Percentiles rank a stretch among this genome's conserved stretches.
Evolutionary conservation across 345 rosid genomes (phyloP).

Genomic region (Hevea brasiliensis): DNA sequence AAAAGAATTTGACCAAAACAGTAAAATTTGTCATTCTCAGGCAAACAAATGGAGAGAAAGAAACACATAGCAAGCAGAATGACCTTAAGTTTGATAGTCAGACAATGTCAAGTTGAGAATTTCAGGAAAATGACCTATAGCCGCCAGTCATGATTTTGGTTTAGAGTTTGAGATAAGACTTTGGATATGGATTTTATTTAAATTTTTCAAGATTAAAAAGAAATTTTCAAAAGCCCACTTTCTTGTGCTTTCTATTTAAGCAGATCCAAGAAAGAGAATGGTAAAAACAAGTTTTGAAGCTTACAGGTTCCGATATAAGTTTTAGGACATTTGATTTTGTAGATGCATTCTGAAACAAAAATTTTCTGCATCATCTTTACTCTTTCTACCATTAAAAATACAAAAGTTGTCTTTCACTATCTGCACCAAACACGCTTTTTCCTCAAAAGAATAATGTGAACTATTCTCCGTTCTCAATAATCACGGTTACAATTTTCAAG

Average conservation of each 20-base stretch:
- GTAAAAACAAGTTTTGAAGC: background rate
- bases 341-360: background rate
- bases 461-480: conserved; percentile 26
- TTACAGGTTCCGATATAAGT: background rate
- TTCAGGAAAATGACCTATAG: no score
- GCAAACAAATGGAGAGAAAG: background rate
- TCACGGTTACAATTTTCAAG: conserved; percentile 6
- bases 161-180: background rate
- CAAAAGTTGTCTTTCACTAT: conserved; percentile 8
- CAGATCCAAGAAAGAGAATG: background rate
- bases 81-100: conserved; percentile 2
- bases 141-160: background rate
- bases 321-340: background rate
- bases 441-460: background rate
- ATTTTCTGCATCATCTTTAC: background rate
- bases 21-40: background rate
- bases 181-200: background rate
- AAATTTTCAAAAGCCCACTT: background rate
- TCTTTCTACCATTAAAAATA: background rate
- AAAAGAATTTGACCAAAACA: background rate
- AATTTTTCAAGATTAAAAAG: background rate
- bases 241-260: background rate
- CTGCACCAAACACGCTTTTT: conserved; percentile 5
- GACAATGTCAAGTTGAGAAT: background rate
- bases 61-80: background rate